Evolutionary conservation across 148 eudicot genomes (phyloP).

Genomic region (Rheum nobile): DNA sequence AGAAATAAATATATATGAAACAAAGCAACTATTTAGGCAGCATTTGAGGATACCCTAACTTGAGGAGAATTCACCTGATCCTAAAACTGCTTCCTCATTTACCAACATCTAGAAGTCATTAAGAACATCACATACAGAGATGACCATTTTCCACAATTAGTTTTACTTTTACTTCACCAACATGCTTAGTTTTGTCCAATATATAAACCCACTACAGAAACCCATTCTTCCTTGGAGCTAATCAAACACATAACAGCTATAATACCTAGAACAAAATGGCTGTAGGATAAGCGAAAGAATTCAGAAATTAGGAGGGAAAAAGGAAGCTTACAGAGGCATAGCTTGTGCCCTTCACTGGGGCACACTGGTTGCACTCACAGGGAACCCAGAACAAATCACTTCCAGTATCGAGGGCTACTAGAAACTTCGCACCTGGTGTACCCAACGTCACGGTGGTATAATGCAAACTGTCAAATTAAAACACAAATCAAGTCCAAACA

Average conservation of each 20-base stretch:
- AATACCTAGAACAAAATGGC: not conserved
- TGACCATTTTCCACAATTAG: not conserved
- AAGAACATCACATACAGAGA: not conserved
- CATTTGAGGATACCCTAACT: not conserved
- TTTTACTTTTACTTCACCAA: not conserved
- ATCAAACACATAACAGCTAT: not conserved
- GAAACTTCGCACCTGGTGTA: constrained; percentile 72
- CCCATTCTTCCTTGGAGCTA: not conserved
- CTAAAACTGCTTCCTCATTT: not conserved
- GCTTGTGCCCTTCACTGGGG: constrained; percentile 43
- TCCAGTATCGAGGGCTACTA: constrained; percentile 95
- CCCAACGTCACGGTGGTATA: constrained; percentile 84
- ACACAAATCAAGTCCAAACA: not conserved
- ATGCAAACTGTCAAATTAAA: constrained; percentile 52
- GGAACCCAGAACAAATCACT: constrained; percentile 98
- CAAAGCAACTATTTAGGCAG: not conserved
- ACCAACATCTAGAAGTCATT: not conserved
- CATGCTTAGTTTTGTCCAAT: not conserved
- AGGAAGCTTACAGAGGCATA: constrained; percentile 49
- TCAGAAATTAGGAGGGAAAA: not conserved
- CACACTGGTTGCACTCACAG: constrained; percentile 73
- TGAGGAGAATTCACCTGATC: not conserved
- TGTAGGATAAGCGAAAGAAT: not conserved
- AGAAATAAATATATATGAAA: not conserved
- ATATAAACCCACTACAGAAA: not conserved